Evolutionary conservation across 2,329 filamentous ascomycete species (phyloP).

Genomic region (Fusarium robinianum): DNA sequence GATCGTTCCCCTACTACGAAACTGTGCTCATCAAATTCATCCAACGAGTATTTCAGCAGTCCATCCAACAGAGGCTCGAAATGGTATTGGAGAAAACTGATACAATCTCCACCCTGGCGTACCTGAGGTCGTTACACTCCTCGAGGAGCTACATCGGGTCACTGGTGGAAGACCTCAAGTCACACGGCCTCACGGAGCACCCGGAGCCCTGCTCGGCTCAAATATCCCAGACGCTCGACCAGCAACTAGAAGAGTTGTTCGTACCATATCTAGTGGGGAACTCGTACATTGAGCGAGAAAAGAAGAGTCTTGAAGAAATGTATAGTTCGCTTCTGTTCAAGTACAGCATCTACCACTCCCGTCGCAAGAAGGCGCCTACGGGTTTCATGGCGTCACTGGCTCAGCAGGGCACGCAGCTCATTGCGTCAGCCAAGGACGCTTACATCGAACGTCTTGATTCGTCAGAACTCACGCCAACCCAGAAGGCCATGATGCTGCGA

Average conservation of each 20-base stretch:
- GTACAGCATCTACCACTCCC: slow-evolving; percentile 92
- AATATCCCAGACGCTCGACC: slow-evolving; percentile 75
- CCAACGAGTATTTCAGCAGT: slow-evolving; percentile 96
- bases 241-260: slow-evolving; percentile 78
- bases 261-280: slow-evolving; percentile 71
- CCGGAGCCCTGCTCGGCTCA: slow-evolving; percentile 88
- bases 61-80: slow-evolving; percentile 92
- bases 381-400: slow-evolving; percentile 92
- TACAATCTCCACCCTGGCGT: slow-evolving; percentile 88
- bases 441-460: slow-evolving; percentile 90
- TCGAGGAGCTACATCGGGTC: slow-evolving; percentile 86
- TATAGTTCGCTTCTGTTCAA: slow-evolving; percentile 95
- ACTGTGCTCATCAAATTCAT: slow-evolving; percentile 92
- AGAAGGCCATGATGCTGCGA: slow-evolving; percentile 87
- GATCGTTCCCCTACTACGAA: slow-evolving; percentile 95
- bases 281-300: slow-evolving; percentile 72
- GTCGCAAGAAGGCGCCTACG: slow-evolving; percentile 83
- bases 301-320: slow-evolving; percentile 73
- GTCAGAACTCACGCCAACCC: slow-evolving; percentile 82
- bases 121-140: slow-evolving; percentile 86
- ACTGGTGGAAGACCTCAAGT: slow-evolving; percentile 89
- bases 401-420: slow-evolving; percentile 85
- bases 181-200: slow-evolving; percentile 92
- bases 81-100: slow-evolving; percentile 95
- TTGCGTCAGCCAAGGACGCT: slow-evolving; percentile 85